These are phyloP conservation scores for Corymbia calophylla DNA, from an alignment of 441 rosid species.

Conservation along the genomic window DNA sequence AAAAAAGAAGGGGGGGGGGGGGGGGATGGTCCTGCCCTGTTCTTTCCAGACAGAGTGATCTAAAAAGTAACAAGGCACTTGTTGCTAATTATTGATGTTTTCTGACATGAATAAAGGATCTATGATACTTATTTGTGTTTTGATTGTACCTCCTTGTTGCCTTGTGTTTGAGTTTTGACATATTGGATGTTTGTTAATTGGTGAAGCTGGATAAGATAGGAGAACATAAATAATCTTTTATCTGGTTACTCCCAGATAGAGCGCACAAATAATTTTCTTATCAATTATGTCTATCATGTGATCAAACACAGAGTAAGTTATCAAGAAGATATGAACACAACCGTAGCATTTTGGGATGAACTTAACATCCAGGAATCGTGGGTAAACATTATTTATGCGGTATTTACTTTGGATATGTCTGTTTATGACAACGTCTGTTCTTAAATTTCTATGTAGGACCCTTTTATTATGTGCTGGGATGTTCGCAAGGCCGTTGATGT, in stretches of 20 bases:
- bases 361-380: not conserved
- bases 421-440: not conserved
- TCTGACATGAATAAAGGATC: not conserved
- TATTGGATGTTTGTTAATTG: not conserved
- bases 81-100: not conserved
- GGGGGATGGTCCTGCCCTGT: not conserved
- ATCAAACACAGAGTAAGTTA: not conserved
- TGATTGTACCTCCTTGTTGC: not conserved
- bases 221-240: not conserved
- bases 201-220: not conserved
- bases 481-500: constrained; percentile 74
- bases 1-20: no score
- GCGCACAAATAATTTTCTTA: not conserved
- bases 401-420: not conserved
- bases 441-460: constrained; percentile 47
- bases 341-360: not conserved
- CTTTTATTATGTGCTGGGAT: constrained; percentile 94
- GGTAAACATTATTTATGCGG: not conserved
- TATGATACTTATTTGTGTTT: not conserved
- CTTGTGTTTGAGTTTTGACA: not conserved
- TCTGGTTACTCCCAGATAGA: not conserved
- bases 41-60: not conserved
- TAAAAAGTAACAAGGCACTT: not conserved
- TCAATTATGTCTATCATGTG: not conserved
- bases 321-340: not conserved